phyloP scores from a whole-genome alignment of 805 yeast genomes.

The Spathaspora gorwiae region DNA sequence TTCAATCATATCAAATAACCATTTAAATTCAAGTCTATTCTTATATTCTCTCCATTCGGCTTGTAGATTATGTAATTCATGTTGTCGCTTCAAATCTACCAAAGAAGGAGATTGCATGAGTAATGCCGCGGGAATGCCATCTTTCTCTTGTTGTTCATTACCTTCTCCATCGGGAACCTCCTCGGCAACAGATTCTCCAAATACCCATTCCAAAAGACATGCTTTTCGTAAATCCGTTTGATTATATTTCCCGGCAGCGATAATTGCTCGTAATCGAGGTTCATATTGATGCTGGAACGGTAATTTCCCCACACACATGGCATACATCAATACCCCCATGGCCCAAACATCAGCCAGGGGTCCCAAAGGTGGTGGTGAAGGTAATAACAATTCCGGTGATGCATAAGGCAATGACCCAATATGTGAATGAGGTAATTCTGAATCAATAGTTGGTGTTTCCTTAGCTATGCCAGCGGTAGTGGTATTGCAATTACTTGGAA shows the following conservation, averaged over 20 bases:
- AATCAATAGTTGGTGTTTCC: constrained; percentile 20
- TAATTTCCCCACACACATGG: constrained; percentile 66
- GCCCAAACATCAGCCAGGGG: constrained; percentile 89
- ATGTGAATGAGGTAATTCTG: constrained; percentile 55
- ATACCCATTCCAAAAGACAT: constrained; percentile 28
- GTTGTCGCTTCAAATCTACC: constrained; percentile 14
- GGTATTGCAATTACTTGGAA: background rate
- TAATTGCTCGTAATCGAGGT: constrained; percentile 71
- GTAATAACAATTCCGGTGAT: constrained; percentile 74
- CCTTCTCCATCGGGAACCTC: constrained; percentile 7
- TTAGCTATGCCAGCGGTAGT: background rate
- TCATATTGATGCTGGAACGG: constrained; percentile 86
- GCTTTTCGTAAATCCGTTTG: constrained; percentile 39
- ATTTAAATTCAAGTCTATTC: constrained; percentile 17
- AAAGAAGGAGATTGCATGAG: constrained; percentile 12
- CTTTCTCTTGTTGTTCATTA: background rate
- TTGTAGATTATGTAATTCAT: constrained; percentile 13
- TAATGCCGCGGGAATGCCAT: constrained; percentile 3
- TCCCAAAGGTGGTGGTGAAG: constrained; percentile 57
- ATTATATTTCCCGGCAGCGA: constrained; percentile 62
- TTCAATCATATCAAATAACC: constrained; percentile 34
- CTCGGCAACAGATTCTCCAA: constrained; percentile 7
- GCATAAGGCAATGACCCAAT: constrained; percentile 93
- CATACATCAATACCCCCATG: constrained; percentile 70
- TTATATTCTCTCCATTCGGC: constrained; percentile 15